A percentile compares a stretch with the other conserved stretches of the same genome.
These are phyloP conservation scores for Fusarium metavorans DNA, from an alignment of 2,329 filamentous ascomycete species.

Conservation along the genomic window DNA sequence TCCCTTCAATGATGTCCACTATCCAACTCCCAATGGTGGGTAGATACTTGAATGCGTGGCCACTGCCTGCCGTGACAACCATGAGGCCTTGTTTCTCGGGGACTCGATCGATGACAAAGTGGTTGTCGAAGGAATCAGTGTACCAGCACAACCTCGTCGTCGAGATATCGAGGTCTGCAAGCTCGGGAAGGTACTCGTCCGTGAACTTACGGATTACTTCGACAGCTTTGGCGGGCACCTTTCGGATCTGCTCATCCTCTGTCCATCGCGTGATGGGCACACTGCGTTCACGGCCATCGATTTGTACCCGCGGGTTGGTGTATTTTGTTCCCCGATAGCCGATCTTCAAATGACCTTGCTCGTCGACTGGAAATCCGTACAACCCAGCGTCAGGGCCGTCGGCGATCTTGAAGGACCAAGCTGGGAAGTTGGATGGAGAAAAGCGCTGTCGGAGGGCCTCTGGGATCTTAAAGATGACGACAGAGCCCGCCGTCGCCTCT, in stretches of 20 bases:
- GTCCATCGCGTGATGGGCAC: slow-evolving; percentile 54
- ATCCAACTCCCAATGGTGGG: slow-evolving; percentile 67
- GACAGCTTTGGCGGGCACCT: slow-evolving; percentile 44
- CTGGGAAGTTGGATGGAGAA: not conserved
- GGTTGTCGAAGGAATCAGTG: slow-evolving; percentile 48
- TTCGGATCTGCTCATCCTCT: slow-evolving; percentile 27
- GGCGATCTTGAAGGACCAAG: not conserved
- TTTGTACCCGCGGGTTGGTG: slow-evolving; percentile 54
- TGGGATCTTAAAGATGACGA: not conserved
- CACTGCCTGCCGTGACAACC: slow-evolving; percentile 67
- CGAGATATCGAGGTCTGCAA: slow-evolving; percentile 53
- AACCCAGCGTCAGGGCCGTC: slow-evolving; percentile 51
- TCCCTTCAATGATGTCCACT: slow-evolving; percentile 50
- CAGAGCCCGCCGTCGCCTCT: not conserved
- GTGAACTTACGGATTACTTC: slow-evolving; percentile 49
- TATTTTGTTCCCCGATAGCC: slow-evolving; percentile 64
- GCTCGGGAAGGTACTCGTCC: slow-evolving; percentile 56
- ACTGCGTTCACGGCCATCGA: slow-evolving; percentile 52
- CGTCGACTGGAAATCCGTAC: slow-evolving; percentile 60
- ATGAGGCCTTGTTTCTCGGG: slow-evolving; percentile 68
- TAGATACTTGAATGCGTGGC: slow-evolving; percentile 60
- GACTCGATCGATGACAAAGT: slow-evolving; percentile 49
- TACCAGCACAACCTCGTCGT: slow-evolving; percentile 47
- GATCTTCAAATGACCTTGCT: slow-evolving; percentile 58
- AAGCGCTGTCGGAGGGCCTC: not conserved